Percentiles rank a stretch among this genome's conserved stretches.
Evolutionary conservation across 164 flowering plant species (phyloP).

Genomic region (Chimonanthus praecox): DNA sequence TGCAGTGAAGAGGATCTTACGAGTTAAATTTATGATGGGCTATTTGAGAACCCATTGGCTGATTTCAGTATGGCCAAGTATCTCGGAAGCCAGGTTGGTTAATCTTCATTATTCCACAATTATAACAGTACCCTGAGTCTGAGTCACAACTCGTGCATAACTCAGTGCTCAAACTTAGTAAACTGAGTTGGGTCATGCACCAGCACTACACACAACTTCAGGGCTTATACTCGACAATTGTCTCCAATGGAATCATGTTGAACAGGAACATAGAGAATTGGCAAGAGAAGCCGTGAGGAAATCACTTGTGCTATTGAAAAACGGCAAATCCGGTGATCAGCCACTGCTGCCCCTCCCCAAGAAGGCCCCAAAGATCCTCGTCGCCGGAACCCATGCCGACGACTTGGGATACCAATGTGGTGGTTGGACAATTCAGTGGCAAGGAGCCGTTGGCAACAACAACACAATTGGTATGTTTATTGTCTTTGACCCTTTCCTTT

Average conservation of each 20-base stretch:
- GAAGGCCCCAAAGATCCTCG: constrained; percentile 30
- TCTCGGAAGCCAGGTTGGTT: constrained; percentile 11
- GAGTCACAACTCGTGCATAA: not conserved
- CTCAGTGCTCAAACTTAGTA: not conserved
- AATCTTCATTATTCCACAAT: not conserved
- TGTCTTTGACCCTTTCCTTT: too few relatives aligned
- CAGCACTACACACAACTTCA: too few relatives aligned
- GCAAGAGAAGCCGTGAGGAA: constrained; percentile 38
- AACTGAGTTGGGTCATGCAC: too few relatives aligned
- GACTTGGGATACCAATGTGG: constrained; percentile 36
- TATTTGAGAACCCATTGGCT: constrained; percentile 13
- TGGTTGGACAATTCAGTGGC: constrained; percentile 33
- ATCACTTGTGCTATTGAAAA: constrained; percentile 6
- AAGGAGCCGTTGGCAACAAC: constrained; percentile 25
- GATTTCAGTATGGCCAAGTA: constrained; percentile 9
- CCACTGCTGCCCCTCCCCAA: constrained; percentile 31
- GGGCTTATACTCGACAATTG: too few relatives aligned
- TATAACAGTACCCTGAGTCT: not conserved
- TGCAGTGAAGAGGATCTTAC: constrained; percentile 11
- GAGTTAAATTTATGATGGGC: constrained; percentile 13
- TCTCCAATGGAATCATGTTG: not conserved
- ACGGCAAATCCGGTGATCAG: constrained; percentile 19
- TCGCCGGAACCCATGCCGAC: constrained; percentile 31
- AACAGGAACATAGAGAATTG: constrained; percentile 30
- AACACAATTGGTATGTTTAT: constrained; percentile 17